Base-by-base conservation (phyloP, 2,329 filamentous ascomycete genomes). In the Fusarium sp. region DNA sequence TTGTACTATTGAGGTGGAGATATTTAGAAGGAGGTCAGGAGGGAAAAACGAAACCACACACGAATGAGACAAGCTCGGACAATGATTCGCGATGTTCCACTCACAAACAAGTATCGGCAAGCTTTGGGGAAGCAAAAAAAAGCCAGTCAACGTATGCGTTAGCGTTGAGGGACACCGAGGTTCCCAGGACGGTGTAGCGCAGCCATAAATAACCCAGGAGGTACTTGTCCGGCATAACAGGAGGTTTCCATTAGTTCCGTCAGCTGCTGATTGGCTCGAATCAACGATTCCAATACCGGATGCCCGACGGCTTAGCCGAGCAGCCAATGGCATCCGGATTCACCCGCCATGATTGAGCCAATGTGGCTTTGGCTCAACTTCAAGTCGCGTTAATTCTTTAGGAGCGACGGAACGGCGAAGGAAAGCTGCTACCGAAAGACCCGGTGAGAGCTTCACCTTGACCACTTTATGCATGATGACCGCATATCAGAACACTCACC, bases 11-110 rank as follows among this genome's bases (percentile, higher is more conserved):
- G 45, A 62, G 41, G 63, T 68, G 67, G 67, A 71, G 61, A 47
- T 52, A 27, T 33, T 31, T 44, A 31, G 38, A 44, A 61, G 20
- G 41, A 52, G 62, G 65, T 68, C 65, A 73, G 70, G 70, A 73
- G 70, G 64, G 70, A 73, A 73, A 72, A 73, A 67, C 38, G 53
- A 46, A 61, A 64, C 42, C 35, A 67, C 47, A 72, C 57, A 65
- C 54, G 42, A 44, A 71, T 70, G 57, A 31, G 22, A 49, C 60
- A 56, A 61, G 65, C 50, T 57, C 70, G 70, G 70, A 73, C 70
- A 73, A 73, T 73, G 71, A 71, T 73, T 71, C 70, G 71, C 66
- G 71, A 68, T 65, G 64, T 68, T 67, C 68, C 67, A 62, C 65
- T 55, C 60, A 39, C 42, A 62, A 73, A 50, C 70, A 60, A 63